Conservation (phyloP, 805 yeast species). For the Candida gorgasii region DNA sequence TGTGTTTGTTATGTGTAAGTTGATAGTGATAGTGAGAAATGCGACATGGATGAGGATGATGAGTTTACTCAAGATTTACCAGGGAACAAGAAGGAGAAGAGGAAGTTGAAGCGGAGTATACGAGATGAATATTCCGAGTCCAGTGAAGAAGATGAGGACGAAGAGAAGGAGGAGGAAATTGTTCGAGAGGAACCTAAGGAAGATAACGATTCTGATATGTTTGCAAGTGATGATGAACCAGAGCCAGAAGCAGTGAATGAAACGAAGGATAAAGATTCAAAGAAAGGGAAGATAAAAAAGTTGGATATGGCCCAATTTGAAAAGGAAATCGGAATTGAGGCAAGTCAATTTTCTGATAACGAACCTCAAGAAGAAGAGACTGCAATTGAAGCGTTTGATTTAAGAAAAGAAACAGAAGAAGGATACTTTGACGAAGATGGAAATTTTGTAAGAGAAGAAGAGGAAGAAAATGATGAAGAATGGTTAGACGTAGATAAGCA, state of each 20-base stretch:
- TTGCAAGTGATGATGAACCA: conserved; percentile 33
- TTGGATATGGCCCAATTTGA: conserved; percentile 27
- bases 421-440: conserved; percentile 66
- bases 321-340: conserved; percentile 22
- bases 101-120: conserved; percentile 14
- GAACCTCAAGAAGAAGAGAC: conserved; percentile 28
- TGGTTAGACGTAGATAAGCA: conserved; percentile 22
- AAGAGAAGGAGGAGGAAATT: background rate
- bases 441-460: conserved; percentile 49
- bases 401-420: conserved; percentile 55
- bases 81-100: conserved; percentile 15
- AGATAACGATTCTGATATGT: conserved; percentile 47
- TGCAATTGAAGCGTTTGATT: conserved; percentile 62
- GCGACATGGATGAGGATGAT: conserved; percentile 7
- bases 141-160: conserved; percentile 16
- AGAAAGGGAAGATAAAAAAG: conserved; percentile 6
- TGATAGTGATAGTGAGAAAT: background rate
- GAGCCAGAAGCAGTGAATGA: conserved; percentile 13
- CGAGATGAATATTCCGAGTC: conserved; percentile 12
- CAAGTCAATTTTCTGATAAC: background rate
- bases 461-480: conserved; percentile 25
- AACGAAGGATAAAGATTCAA: background rate
- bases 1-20: background rate
- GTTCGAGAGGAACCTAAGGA: conserved; percentile 1
- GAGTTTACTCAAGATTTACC: conserved; percentile 15